A percentile compares a stretch with the other conserved stretches of the same genome.
phyloP scores from a whole-genome alignment of 2,329 filamentous ascomycete species.

The Herpomyces periplanetae region DNA sequence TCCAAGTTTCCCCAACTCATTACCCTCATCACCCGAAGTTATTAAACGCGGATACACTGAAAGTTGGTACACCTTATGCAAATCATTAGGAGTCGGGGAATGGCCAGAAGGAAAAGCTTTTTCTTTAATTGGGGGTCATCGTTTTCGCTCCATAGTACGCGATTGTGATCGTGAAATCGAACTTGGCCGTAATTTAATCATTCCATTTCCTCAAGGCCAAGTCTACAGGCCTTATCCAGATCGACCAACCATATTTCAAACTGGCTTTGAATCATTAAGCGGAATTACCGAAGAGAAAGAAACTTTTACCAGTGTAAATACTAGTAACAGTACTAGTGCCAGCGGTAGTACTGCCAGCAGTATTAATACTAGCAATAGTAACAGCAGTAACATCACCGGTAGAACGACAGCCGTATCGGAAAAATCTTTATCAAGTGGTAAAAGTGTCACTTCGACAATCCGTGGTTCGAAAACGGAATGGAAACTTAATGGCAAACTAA shows the following conservation, averaged over 20 bases:
- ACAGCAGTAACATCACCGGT: too few relatives aligned
- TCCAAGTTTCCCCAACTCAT: slow-evolving; percentile 13
- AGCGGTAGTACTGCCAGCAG: too few relatives aligned
- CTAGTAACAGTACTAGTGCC: too few relatives aligned
- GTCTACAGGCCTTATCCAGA: slow-evolving; percentile 12
- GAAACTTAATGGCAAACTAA: too few relatives aligned
- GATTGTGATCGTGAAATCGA: slow-evolving; percentile 13
- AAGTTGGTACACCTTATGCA: slow-evolving; percentile 13
- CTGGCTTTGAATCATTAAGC: slow-evolving; percentile 6
- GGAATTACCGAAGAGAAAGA: slow-evolving; percentile 9
- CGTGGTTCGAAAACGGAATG: too few relatives aligned
- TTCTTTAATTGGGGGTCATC: slow-evolving; percentile 10
- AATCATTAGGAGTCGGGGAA: slow-evolving; percentile 12
- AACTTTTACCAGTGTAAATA: slow-evolving; percentile 7
- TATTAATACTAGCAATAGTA: too few relatives aligned
- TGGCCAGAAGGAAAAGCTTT: slow-evolving; percentile 11
- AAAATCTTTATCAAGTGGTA: too few relatives aligned
- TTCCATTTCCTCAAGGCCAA: slow-evolving; percentile 11
- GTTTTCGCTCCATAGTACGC: slow-evolving; percentile 11
- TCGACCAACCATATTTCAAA: slow-evolving; percentile 7
- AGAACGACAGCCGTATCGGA: too few relatives aligned
- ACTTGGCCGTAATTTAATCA: slow-evolving; percentile 10
- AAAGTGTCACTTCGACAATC: too few relatives aligned
- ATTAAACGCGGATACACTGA: slow-evolving; percentile 12
- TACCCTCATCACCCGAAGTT: slow-evolving; percentile 9